Evolutionary conservation across 2,329 filamentous ascomycete genomes (phyloP).

Genomic region (Paraphaeosphaeria sporulosa): DNA sequence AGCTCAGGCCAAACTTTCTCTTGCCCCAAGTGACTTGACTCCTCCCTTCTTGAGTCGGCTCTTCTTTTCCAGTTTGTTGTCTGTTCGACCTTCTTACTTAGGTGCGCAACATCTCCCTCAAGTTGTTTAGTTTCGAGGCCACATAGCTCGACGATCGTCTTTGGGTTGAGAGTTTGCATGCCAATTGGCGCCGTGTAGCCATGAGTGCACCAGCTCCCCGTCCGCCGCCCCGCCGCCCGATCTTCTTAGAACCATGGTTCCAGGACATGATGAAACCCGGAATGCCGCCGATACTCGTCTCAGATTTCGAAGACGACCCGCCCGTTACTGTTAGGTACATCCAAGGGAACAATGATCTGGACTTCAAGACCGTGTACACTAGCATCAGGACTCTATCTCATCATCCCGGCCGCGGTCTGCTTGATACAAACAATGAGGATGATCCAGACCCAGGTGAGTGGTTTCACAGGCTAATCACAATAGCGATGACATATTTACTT

Average conservation of each 20-base stretch:
- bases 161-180: not conserved
- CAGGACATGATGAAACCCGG: constrained; percentile 12
- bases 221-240: not conserved
- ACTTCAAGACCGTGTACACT: constrained; percentile 23
- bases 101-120: not conserved
- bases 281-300: constrained; percentile 22
- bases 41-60: not conserved
- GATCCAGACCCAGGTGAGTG: constrained; percentile 5
- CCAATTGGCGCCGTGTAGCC: not conserved
- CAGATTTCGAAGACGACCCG: constrained; percentile 19
- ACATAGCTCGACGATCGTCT: not conserved
- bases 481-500: not conserved
- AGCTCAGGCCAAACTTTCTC: not conserved
- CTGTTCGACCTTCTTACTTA: not conserved
- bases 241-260: too few species aligned
- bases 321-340: constrained; percentile 23
- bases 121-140: not conserved
- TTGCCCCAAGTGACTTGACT: not conserved
- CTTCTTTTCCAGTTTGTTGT: not conserved
- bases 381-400: constrained; percentile 19
- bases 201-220: not conserved
- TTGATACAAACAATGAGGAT: not conserved
- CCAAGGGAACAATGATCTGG: constrained; percentile 24
- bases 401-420: constrained; percentile 13
- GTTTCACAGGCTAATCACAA: not conserved